phyloP scores from a whole-genome alignment of 768 basidiomycete species.

The Pholiota microspora region DNA sequence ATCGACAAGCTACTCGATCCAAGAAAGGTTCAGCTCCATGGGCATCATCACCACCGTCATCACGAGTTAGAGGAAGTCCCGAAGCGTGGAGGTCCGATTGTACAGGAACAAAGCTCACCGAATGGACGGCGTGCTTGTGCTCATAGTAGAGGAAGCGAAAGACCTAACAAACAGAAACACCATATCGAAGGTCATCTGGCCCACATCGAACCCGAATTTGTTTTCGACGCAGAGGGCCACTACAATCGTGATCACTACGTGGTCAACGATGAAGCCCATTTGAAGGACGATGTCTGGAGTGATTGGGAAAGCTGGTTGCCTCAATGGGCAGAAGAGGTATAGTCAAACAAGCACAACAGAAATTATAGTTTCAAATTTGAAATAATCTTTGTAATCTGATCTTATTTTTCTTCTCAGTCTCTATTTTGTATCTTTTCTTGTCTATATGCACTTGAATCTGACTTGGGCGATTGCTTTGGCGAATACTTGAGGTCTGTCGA shows the following conservation, averaged over 20 bases:
- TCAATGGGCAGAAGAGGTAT: slow-evolving; percentile 2
- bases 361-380: no score
- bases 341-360: neutral
- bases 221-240: no score
- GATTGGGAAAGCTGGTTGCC: slow-evolving; percentile 7
- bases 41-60: neutral
- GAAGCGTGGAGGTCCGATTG: no score
- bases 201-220: no score
- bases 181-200: no score
- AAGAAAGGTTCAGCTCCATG: neutral
- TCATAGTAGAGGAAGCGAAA: no score
- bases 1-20: slow-evolving; percentile 1
- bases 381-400: neutral
- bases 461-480: slow-evolving; percentile 32
- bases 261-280: neutral
- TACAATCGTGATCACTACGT: neutral
- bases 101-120: no score
- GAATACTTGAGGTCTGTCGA: neutral
- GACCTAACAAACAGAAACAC: no score
- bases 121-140: no score
- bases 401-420: neutral
- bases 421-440: neutral
- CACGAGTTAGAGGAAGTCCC: neutral
- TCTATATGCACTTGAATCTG: slow-evolving; percentile 43
- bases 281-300: neutral